Conservation (phyloP, 257 asterid species). For the Nicotiana obtusifolia region DNA sequence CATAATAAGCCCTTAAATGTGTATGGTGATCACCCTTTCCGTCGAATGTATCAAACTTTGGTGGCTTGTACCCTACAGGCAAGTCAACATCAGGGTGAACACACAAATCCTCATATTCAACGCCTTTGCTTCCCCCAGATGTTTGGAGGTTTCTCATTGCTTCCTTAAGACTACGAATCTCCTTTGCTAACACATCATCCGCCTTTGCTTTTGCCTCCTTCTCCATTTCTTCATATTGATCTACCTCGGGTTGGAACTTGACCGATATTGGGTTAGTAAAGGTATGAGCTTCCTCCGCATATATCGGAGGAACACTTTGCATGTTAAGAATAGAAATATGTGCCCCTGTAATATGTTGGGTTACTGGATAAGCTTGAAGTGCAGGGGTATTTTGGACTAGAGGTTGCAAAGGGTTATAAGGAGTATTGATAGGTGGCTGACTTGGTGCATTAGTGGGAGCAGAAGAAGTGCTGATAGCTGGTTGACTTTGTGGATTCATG, state of each 20-base stretch:
- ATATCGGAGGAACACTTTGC: neutral
- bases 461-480: too few relatives aligned
- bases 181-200: neutral
- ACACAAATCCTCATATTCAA: too few relatives aligned
- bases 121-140: too few relatives aligned
- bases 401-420: neutral
- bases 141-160: too few relatives aligned
- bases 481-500: neutral
- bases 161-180: neutral
- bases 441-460: neutral
- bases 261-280: neutral
- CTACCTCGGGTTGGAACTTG: neutral
- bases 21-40: too few relatives aligned
- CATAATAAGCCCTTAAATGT: too few relatives aligned
- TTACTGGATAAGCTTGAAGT: too few relatives aligned
- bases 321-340: too few relatives aligned
- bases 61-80: too few relatives aligned
- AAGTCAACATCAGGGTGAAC: too few relatives aligned
- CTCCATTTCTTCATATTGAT: neutral
- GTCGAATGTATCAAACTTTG: too few relatives aligned
- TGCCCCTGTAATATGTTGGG: neutral
- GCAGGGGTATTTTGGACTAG: neutral
- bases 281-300: neutral
- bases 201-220: neutral
- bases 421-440: neutral